Percentiles rank a stretch among this genome's conserved stretches.
phyloP scores from a whole-genome alignment of 257 asterid species.

The Haberlea rhodopensis region DNA sequence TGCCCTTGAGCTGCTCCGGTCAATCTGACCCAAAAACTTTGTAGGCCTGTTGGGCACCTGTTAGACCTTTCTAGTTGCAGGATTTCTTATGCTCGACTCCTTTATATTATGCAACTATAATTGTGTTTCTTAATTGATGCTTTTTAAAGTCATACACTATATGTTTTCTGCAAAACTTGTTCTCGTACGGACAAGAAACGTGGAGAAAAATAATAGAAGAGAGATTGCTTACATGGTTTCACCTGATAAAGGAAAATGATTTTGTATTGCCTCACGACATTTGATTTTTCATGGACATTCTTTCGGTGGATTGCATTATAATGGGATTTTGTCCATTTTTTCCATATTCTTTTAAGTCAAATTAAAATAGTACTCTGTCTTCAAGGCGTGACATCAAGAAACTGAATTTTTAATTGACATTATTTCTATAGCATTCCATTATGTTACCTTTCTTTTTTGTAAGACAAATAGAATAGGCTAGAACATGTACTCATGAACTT shows the following conservation, averaged over 20 bases:
- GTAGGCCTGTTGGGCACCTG: neutral
- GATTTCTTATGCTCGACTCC: neutral
- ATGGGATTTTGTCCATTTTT: neutral
- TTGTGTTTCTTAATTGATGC: neutral
- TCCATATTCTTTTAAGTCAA: neutral
- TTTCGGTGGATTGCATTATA: neutral
- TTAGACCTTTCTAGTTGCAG: neutral
- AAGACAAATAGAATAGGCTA: neutral
- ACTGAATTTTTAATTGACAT: constrained; percentile 1
- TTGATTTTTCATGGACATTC: neutral
- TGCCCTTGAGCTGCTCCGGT: neutral
- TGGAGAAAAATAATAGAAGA: too few species aligned
- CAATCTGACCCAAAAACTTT: neutral
- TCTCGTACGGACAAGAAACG: neutral
- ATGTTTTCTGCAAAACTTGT: neutral
- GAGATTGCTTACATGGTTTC: neutral
- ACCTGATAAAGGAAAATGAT: neutral
- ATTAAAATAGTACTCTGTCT: neutral
- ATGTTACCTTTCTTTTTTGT: neutral
- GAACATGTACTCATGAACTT: neutral
- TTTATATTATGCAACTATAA: neutral
- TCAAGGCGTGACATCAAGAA: neutral
- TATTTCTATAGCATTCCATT: constrained; percentile 6
- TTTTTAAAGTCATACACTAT: neutral
- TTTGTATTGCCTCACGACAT: neutral